A percentile compares a stretch with the other conserved stretches of the same genome.
Evolutionary conservation across 306 rosid genomes (phyloP).

Genomic region (peach (Prunus persica)): DNA sequence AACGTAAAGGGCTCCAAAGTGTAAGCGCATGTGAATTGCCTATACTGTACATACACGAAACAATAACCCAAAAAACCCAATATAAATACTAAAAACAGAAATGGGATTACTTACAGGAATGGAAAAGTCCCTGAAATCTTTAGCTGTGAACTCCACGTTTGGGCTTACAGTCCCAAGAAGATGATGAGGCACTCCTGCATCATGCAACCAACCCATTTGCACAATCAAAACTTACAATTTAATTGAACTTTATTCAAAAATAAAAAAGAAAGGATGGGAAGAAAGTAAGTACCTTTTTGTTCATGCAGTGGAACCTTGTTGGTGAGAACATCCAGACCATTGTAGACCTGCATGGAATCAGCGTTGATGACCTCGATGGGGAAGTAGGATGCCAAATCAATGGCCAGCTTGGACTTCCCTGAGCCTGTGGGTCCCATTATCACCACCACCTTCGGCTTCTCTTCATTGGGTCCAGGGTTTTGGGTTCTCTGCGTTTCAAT

Average conservation of each 20-base stretch:
- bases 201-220: background rate
- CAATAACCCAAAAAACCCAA: background rate
- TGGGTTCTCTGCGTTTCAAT: conserved; percentile 4
- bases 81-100: background rate
- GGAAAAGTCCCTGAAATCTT: conserved; percentile 73
- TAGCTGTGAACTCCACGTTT: conserved; percentile 72
- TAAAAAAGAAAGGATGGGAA: background rate
- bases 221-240: background rate
- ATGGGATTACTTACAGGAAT: conserved; percentile 47
- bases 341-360: conserved; percentile 92
- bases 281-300: conserved; percentile 47
- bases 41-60: background rate
- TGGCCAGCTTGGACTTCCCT: conserved; percentile 77
- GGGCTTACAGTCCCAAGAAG: conserved; percentile 73
- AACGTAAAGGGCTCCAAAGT: background rate
- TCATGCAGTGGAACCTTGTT: conserved; percentile 65
- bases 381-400: conserved; percentile 70
- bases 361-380: conserved; percentile 84
- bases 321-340: conserved; percentile 83
- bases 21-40: background rate
- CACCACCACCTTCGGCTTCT: conserved; percentile 56
- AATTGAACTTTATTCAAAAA: background rate
- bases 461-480: conserved; percentile 30
- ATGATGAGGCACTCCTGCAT: conserved; percentile 81
- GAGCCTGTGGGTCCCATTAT: conserved; percentile 88